Conservation (phyloP, 1,139 yeast species). For the Yamadazyma pseudoaaseri region DNA sequence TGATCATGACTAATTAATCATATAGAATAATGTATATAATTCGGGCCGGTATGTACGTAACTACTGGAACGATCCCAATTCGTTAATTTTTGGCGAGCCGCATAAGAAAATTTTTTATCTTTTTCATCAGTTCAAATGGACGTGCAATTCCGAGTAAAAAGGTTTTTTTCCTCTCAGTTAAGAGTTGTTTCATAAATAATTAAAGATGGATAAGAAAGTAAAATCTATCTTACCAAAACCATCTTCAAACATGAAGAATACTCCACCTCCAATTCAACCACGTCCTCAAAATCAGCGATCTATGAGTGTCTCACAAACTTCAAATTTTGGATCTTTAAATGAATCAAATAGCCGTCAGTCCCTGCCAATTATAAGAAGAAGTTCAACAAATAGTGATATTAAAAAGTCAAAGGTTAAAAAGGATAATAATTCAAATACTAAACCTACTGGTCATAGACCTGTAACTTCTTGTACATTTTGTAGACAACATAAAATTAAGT, state of each 20-base stretch:
- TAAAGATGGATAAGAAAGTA: constrained; percentile 36
- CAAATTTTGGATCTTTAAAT: constrained; percentile 3
- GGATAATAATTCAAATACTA: constrained; percentile 12
- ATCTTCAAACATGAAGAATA: constrained; percentile 14
- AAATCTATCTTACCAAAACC: constrained; percentile 28
- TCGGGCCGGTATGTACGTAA: neutral
- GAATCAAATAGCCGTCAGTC: constrained; percentile 7
- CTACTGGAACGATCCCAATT: neutral
- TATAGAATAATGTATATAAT: too few species aligned
- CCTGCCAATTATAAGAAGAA: constrained; percentile 10
- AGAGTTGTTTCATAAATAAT: neutral
- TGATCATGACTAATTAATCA: too few species aligned
- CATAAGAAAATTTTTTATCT: constrained; percentile 25
- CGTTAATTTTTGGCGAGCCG: constrained; percentile 6
- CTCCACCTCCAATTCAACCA: constrained; percentile 10
- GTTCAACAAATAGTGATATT: constrained; percentile 6
- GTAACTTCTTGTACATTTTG: constrained; percentile 94
- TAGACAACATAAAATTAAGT: constrained; percentile 90
- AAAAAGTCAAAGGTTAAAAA: constrained; percentile 12
- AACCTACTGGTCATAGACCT: constrained; percentile 64
- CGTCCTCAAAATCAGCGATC: constrained; percentile 7
- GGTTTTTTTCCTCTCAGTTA: constrained; percentile 1
- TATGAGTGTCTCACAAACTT: constrained; percentile 3
- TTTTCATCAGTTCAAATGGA: constrained; percentile 30
- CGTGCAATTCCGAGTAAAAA: constrained; percentile 11